These are phyloP conservation scores for Leptomonas pyrrhocoris DNA, from an alignment of 208 protist genomes.

Conservation along the genomic window DNA sequence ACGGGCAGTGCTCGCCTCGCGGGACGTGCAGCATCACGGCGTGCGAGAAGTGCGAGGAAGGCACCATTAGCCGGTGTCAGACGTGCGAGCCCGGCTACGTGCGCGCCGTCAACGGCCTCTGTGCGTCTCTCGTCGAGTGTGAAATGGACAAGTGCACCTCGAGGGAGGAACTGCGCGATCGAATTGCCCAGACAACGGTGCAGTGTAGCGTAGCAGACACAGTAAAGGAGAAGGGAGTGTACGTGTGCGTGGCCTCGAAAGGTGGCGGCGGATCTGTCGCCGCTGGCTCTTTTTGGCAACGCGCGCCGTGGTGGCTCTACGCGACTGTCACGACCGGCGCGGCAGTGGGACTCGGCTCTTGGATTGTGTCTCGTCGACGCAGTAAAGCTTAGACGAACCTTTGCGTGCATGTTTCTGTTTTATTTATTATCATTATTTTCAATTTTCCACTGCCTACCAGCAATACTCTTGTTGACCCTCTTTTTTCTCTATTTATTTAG, in stretches of 20 bases:
- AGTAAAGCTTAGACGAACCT: not conserved
- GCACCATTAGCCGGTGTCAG: constrained; percentile 15
- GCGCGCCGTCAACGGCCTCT: constrained; percentile 20
- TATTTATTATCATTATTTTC: not conserved
- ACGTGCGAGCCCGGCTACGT: constrained; percentile 16
- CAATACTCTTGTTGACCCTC: no score
- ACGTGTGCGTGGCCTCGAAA: constrained; percentile 1
- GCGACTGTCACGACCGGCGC: not conserved
- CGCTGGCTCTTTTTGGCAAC: not conserved
- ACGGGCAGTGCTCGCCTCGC: constrained; percentile 18
- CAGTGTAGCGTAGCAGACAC: constrained; percentile 2
- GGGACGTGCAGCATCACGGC: constrained; percentile 21
- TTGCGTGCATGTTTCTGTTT: not conserved
- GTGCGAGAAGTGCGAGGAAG: constrained; percentile 15
- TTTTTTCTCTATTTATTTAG: not conserved
- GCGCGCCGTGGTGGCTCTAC: constrained; percentile 17
- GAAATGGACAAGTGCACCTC: constrained; percentile 19
- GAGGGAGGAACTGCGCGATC: constrained; percentile 11
- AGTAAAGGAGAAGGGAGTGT: constrained; percentile 3
- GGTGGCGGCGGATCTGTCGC: not conserved
- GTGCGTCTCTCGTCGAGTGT: constrained; percentile 19
- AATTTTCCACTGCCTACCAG: not conserved
- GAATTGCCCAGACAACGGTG: constrained; percentile 1
- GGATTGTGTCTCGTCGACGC: not conserved
- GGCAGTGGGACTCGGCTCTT: not conserved